phyloP scores from a whole-genome alignment of 148 eudicot genomes.

The Cornus controversa region DNA sequence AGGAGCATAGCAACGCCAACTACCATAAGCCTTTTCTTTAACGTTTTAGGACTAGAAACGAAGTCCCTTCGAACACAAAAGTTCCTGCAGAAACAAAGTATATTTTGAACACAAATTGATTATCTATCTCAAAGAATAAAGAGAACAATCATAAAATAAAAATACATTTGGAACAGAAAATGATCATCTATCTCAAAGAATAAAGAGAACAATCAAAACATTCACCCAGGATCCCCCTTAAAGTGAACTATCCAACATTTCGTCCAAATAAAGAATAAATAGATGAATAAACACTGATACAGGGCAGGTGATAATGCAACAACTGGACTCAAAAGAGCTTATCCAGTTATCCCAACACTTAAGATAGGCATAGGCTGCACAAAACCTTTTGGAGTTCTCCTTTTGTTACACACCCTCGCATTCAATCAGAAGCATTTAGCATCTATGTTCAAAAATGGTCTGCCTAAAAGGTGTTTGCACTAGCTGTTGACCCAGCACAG shows the following conservation, averaged over 20 bases:
- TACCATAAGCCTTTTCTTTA: constrained; percentile 81
- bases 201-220: not conserved
- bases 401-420: not conserved
- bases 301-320: not conserved
- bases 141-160: not conserved
- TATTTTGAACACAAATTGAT: constrained; percentile 11
- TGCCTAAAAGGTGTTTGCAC: not conserved
- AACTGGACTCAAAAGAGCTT: not conserved
- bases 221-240: not conserved
- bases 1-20: constrained; percentile 84
- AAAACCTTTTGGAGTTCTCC: not conserved
- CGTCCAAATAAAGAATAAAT: not conserved
- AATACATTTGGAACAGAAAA: constrained; percentile 15
- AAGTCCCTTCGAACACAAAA: constrained; percentile 76
- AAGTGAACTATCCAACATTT: not conserved
- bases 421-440: not conserved
- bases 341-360: not conserved
- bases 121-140: not conserved
- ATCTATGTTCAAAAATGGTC: too few relatives aligned
- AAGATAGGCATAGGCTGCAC: not conserved
- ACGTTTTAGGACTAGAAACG: constrained; percentile 62
- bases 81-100: constrained; percentile 59
- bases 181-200: not conserved
- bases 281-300: not conserved
- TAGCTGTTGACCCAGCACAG: not conserved